These are phyloP conservation scores for Mimosa pudica DNA, from an alignment of 306 rosid genomes.

Conservation along the genomic window DNA sequence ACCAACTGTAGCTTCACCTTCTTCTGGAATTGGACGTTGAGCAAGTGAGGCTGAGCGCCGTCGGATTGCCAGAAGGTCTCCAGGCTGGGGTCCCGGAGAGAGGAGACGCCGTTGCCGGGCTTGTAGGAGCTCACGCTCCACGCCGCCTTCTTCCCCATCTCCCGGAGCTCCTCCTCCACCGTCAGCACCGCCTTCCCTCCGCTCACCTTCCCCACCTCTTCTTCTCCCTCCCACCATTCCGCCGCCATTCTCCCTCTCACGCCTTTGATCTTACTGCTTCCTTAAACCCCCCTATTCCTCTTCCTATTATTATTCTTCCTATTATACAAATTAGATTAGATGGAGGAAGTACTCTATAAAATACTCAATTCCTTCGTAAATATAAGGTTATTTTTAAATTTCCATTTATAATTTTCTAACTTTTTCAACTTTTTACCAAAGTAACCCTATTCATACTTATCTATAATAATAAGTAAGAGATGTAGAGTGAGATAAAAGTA, in stretches of 20 bases:
- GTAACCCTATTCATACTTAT: no score
- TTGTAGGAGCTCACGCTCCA: slow-evolving; percentile 98
- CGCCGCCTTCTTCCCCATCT: slow-evolving; percentile 90
- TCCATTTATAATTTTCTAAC: no score
- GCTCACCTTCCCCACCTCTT: slow-evolving; percentile 67
- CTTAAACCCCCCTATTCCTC: no score
- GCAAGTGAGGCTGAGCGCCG: slow-evolving; percentile 92
- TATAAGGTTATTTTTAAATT: no score
- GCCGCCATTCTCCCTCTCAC: slow-evolving; percentile 91
- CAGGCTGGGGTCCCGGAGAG: slow-evolving; percentile 78
- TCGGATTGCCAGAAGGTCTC: slow-evolving; percentile 97
- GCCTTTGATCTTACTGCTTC: no score
- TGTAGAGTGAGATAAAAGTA: no score
- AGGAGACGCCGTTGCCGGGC: slow-evolving; percentile 86
- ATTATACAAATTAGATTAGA: no score
- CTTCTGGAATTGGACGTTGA: slow-evolving; percentile 89
- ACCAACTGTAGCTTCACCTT: slow-evolving; percentile 85
- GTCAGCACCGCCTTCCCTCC: slow-evolving; percentile 57
- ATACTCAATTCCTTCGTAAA: no score
- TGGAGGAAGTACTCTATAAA: no score
- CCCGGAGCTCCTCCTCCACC: slow-evolving; percentile 76
- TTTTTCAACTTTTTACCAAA: no score
- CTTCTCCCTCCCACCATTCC: slow-evolving; percentile 92
- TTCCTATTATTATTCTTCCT: no score
- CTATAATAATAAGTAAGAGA: no score